A percentile compares a stretch with the other conserved stretches of the same genome.
Conservation (phyloP, 805 yeast species). For the Starmera pachycereana region DNA sequence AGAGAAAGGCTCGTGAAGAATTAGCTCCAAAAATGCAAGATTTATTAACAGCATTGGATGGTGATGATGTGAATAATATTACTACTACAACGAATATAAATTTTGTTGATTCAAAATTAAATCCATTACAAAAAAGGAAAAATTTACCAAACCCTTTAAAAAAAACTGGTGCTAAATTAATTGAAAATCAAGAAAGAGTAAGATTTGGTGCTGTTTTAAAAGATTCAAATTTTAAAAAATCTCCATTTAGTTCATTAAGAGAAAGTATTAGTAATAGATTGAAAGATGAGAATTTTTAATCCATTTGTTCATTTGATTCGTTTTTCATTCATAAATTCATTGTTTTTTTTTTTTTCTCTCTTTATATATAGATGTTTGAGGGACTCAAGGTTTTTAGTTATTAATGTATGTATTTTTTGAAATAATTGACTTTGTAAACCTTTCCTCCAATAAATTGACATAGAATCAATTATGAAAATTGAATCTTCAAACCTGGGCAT, state of each 20-base stretch:
- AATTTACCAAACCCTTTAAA: conserved; percentile 48
- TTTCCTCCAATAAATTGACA: conserved; percentile 9
- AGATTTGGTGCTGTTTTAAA: conserved; percentile 50
- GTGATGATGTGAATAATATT: conserved; percentile 2
- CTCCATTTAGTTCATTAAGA: conserved; percentile 58
- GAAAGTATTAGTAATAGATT: conserved; percentile 33
- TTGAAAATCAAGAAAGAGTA: conserved; percentile 47
- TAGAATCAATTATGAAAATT: conserved; percentile 5
- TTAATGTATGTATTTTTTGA: conserved; percentile 15
- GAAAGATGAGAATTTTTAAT: conserved; percentile 1
- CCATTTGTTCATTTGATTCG: background rate
- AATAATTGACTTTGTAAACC: conserved; percentile 9
- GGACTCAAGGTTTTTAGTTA: conserved; percentile 1
- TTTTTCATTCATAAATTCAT: background rate
- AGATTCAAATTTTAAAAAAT: conserved; percentile 41
- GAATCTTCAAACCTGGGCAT: conserved; percentile 1
- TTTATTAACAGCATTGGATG: conserved; percentile 39
- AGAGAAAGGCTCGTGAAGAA: conserved; percentile 51
- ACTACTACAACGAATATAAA: conserved; percentile 11
- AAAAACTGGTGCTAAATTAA: conserved; percentile 39
- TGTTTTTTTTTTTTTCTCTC: background rate
- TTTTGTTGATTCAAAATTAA: conserved; percentile 7
- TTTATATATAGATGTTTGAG: too few species aligned
- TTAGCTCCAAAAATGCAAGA: conserved; percentile 62
- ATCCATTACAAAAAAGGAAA: conserved; percentile 11